These are phyloP conservation scores for Eimeria brunetti DNA, from an alignment of 169 alveolate species.

Conservation along the genomic window DNA sequence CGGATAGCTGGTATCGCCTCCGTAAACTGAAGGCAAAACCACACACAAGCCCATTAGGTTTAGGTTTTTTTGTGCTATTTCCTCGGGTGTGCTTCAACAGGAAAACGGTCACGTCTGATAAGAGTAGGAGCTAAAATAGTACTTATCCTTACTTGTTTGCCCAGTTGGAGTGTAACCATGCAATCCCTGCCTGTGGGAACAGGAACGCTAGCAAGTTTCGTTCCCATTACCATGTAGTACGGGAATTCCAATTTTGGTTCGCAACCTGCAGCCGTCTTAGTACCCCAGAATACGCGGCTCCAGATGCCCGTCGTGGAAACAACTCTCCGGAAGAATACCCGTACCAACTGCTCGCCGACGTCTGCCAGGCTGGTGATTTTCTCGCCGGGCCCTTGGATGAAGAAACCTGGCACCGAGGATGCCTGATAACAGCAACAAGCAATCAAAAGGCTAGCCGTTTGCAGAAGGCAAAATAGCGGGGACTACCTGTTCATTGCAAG, in stretches of 20 bases:
- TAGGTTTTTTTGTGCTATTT: not conserved
- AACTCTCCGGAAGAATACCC: constrained; percentile 12
- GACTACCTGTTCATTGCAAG: not conserved
- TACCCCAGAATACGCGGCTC: constrained; percentile 61
- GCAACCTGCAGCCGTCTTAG: constrained; percentile 34
- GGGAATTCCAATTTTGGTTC: constrained; percentile 24
- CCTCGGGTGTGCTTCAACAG: not conserved
- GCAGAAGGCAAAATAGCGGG: not conserved
- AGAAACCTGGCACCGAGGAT: not conserved
- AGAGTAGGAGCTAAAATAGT: not conserved
- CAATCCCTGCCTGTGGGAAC: constrained; percentile 43
- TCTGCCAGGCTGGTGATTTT: not conserved
- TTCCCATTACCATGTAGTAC: constrained; percentile 45
- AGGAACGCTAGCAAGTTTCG: constrained; percentile 22
- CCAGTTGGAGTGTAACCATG: not conserved
- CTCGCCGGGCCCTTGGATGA: constrained; percentile 3
- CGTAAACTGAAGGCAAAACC: constrained; percentile 19
- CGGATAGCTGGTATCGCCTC: not conserved
- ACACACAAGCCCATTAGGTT: not conserved
- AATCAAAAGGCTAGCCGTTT: not conserved
- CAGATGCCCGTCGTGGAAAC: constrained; percentile 2
- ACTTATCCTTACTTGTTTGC: not conserved
- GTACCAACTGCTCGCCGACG: not conserved
- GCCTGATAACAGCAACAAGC: constrained; percentile 34
- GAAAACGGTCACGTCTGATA: not conserved